Evolutionary conservation across 2,329 filamentous ascomycete species (phyloP).

Genomic region (Xylaria sp.): DNA sequence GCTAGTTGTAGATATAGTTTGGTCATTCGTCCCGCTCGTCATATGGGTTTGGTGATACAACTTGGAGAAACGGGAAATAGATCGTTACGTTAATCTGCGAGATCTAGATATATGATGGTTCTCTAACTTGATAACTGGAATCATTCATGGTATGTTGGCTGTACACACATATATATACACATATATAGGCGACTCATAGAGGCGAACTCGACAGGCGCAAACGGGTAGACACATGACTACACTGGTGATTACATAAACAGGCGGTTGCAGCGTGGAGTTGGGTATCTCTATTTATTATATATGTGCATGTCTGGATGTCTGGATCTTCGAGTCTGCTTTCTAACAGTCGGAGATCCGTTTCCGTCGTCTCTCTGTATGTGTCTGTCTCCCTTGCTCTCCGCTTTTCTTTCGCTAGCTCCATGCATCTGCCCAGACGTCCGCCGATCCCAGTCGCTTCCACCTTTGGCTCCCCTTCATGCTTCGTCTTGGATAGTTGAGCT

Average conservation of each 20-base stretch:
- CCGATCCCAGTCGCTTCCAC: not conserved
- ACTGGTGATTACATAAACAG: not conserved
- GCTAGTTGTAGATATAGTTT: no score
- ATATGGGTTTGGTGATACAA: no score
- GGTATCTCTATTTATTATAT: constrained; percentile 30
- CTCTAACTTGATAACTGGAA: no score
- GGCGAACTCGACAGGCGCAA: not conserved
- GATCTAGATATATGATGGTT: no score
- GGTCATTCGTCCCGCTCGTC: no score
- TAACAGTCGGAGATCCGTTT: not conserved
- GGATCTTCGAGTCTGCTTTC: not conserved
- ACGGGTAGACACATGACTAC: not conserved
- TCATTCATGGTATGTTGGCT: no score
- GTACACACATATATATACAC: no score
- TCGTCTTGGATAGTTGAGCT: no score
- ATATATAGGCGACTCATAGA: not conserved
- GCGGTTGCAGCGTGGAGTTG: constrained; percentile 9
- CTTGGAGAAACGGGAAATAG: no score
- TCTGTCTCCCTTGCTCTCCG: not conserved
- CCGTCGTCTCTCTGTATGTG: not conserved
- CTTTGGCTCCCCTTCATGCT: not conserved
- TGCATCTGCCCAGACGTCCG: not conserved
- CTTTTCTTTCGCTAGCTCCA: not conserved
- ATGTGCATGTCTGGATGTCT: constrained; percentile 4
- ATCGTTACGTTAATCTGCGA: no score